Evolutionary conservation across 768 basidiomycete species (phyloP).

Genomic region (Boletus huronensis): DNA sequence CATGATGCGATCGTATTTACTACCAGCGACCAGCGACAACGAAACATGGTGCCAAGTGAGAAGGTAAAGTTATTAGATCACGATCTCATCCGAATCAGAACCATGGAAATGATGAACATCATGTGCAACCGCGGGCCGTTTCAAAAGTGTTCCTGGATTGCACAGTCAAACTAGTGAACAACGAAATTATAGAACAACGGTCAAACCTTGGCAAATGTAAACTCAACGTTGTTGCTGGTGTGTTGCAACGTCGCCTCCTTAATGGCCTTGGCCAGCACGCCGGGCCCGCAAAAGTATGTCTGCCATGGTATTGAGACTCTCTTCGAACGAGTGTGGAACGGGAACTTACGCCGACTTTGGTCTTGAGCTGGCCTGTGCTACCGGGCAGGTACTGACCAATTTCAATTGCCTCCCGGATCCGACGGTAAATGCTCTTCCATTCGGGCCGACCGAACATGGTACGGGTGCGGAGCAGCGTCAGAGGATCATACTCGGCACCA

Average conservation of each 20-base stretch:
- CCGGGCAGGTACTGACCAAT: conserved; percentile 79
- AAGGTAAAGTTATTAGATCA: neutral
- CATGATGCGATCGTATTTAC: neutral
- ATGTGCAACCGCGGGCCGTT: neutral
- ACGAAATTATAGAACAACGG: conserved; percentile 11
- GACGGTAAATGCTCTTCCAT: conserved; percentile 77
- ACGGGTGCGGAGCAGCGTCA: conserved; percentile 82
- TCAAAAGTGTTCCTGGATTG: conserved; percentile 18
- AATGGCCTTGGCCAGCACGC: conserved; percentile 68
- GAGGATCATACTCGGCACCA: conserved; percentile 81
- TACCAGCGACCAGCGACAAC: neutral
- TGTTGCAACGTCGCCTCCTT: conserved; percentile 63
- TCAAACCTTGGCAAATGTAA: conserved; percentile 79
- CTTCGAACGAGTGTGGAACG: neutral
- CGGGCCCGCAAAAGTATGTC: conserved; percentile 91
- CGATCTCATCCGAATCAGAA: neutral
- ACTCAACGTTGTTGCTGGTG: conserved; percentile 55
- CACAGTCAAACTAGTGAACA: neutral
- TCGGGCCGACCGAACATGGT: conserved; percentile 93
- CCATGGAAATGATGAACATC: neutral
- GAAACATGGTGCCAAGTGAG: neutral
- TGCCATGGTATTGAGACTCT: conserved; percentile 24
- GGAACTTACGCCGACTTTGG: conserved; percentile 71
- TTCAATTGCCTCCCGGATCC: conserved; percentile 77
- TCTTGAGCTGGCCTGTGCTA: conserved; percentile 72